phyloP scores from a whole-genome alignment of 108 stramenopile species.

The Bacterosira constricta region DNA sequence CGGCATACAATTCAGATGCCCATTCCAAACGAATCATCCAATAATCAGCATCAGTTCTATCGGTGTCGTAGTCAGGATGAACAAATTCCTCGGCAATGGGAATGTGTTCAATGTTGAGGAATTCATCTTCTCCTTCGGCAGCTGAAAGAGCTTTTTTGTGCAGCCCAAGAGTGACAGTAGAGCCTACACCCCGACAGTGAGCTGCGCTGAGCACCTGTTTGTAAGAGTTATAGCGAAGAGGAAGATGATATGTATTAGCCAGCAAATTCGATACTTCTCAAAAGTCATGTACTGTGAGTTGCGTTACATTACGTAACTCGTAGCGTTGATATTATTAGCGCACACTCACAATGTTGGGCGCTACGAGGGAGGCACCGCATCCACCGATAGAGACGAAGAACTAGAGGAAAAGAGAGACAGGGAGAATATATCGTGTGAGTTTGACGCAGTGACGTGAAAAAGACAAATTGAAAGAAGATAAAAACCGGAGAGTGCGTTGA shows the following conservation, averaged over 20 bases:
- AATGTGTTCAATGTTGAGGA: constrained; percentile 1
- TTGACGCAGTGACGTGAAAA: too few relatives aligned
- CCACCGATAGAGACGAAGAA: background rate
- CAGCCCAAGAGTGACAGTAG: background rate
- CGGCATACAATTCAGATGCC: background rate
- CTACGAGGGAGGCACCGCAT: background rate
- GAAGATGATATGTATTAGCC: too few relatives aligned
- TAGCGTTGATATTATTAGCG: too few relatives aligned
- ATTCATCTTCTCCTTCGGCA: background rate
- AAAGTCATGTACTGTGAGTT: too few relatives aligned
- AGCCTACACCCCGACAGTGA: background rate
- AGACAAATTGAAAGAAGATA: too few relatives aligned
- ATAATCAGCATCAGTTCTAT: background rate
- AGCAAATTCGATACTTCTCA: too few relatives aligned
- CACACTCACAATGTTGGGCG: background rate
- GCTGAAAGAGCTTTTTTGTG: background rate
- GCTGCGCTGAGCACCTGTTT: background rate
- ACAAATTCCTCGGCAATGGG: background rate
- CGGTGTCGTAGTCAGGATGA: background rate
- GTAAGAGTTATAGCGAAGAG: too few relatives aligned
- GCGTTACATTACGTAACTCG: too few relatives aligned
- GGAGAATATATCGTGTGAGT: too few relatives aligned
- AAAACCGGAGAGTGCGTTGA: too few relatives aligned
- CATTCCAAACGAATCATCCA: background rate
- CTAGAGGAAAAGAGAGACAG: background rate